Evolutionary conservation across 1,139 yeast species (phyloP).

Genomic region (Yamadazyma dendronema): DNA sequence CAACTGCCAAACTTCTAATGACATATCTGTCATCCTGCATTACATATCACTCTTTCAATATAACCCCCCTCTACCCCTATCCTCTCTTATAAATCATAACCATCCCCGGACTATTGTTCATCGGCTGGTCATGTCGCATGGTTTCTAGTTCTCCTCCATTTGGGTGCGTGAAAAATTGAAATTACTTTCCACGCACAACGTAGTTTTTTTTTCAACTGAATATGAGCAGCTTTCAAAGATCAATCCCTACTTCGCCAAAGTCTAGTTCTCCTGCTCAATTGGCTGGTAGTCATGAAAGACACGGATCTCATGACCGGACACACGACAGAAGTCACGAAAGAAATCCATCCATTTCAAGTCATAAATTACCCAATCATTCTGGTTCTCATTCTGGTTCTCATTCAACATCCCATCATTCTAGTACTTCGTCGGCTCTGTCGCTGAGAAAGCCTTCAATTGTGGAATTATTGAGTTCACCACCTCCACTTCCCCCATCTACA

Average conservation of each 20-base stretch:
- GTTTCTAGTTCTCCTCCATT: conserved; percentile 2
- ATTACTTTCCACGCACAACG: background rate
- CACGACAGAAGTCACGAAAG: conserved; percentile 10
- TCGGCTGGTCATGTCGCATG: background rate
- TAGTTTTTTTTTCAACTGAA: background rate
- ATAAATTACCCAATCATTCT: conserved; percentile 2
- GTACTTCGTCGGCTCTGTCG: conserved; percentile 3
- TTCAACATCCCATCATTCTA: conserved; percentile 2
- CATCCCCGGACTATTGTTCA: background rate
- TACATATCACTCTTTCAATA: background rate
- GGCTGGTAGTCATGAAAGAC: background rate
- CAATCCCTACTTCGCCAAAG: conserved; percentile 18
- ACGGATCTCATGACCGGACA: background rate
- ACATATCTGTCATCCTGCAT: background rate
- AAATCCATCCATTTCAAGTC: conserved; percentile 7
- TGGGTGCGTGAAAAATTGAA: background rate
- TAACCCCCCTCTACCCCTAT: background rate
- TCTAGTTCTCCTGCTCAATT: conserved; percentile 5
- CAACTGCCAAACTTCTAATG: background rate
- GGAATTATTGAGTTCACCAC: conserved; percentile 81
- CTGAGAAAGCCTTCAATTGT: conserved; percentile 74
- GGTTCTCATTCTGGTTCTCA: conserved; percentile 2
- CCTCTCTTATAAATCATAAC: background rate
- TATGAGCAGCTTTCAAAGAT: conserved; percentile 14
- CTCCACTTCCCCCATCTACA: conserved; percentile 51